Base-by-base conservation (phyloP, 345 rosid species). In the Dipteronia dyeriana region DNA sequence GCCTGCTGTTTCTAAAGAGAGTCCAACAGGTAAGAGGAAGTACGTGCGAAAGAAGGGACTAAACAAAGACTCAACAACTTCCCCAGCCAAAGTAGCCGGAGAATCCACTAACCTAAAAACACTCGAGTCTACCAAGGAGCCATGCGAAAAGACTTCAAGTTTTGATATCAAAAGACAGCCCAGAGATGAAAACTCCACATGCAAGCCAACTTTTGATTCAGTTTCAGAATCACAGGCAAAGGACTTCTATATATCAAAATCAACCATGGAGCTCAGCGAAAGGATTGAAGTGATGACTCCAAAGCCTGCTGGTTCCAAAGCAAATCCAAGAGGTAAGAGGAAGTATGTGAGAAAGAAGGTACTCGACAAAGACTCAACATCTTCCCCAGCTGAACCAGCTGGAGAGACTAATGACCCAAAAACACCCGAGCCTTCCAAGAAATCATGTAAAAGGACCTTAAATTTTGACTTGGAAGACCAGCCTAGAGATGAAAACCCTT, bases 141-240 rank as follows among this genome's bases (percentile, higher is more conserved):
- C 87, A 39, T 90, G 97, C 75, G 88, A 88, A 80, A 84, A 89
- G 76, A 83, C 85, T 56, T 86, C 93, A 76, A 83, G 84, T 56
- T 93, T 93, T 65, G 86, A 83, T 29, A 63, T 29, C n/a, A 83
- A 80, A 79, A 78, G 51, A 71, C 81, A 80, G 63, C 68, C 70
- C 19, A 57, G 4, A 43, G 61, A 78, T 20, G 78, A 76, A 71
- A 73, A 68, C 13, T 74, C 80, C 73, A 47, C 74, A 7, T 61
- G 60, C n/a, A 17, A 26, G 62, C 73, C 84, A 19, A 23, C 75
- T 12, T 61, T 62, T 31, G 56, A 67, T 54, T 53, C 67, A 49
- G 68, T 70, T 71, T 78, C 82, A 62, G 74, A 73, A 66, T 53
- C 77, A 51, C 78, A 68, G 71, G 62, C 53, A 66, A 75, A 81